phyloP scores from a whole-genome alignment of 371 early-diverging fungal species.

The Apophysomyces trapeziformis region DNA sequence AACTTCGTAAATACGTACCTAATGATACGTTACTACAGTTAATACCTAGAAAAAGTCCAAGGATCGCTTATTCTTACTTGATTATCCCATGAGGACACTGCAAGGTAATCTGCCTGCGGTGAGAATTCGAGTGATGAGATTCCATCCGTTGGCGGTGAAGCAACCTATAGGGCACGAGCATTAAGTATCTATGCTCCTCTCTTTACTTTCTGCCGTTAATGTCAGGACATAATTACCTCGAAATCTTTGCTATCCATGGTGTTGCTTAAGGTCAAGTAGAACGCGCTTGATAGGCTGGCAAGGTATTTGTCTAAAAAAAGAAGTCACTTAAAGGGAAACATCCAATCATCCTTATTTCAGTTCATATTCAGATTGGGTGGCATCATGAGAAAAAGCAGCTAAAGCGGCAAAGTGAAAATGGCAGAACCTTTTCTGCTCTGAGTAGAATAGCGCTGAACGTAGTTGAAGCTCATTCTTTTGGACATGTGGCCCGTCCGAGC shows the following conservation, averaged over 20 bases:
- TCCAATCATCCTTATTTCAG: no score
- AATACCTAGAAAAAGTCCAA: neutral
- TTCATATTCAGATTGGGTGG: no score
- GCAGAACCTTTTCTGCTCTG: no score
- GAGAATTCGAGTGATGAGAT: slow-evolving; percentile 80
- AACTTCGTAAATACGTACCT: slow-evolving; percentile 93
- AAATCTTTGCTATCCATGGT: slow-evolving; percentile 38
- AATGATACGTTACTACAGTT: neutral
- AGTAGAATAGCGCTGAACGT: no score
- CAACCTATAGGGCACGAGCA: slow-evolving; percentile 42
- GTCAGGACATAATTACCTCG: slow-evolving; percentile 18
- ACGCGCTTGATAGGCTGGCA: neutral
- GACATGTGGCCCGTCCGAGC: no score
- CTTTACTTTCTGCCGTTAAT: neutral
- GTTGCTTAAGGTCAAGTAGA: neutral
- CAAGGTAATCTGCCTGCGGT: slow-evolving; percentile 77
- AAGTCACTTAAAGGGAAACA: no score
- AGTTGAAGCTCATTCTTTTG: no score
- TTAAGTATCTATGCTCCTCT: neutral
- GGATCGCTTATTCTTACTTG: slow-evolving; percentile 53
- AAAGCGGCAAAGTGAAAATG: no score
- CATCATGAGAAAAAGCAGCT: no score
- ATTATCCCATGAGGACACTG: slow-evolving; percentile 90
- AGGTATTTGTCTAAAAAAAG: no score
- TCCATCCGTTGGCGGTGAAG: slow-evolving; percentile 71